phyloP scores from a whole-genome alignment of 1,139 yeast species.

The Candida glucosophila region DNA sequence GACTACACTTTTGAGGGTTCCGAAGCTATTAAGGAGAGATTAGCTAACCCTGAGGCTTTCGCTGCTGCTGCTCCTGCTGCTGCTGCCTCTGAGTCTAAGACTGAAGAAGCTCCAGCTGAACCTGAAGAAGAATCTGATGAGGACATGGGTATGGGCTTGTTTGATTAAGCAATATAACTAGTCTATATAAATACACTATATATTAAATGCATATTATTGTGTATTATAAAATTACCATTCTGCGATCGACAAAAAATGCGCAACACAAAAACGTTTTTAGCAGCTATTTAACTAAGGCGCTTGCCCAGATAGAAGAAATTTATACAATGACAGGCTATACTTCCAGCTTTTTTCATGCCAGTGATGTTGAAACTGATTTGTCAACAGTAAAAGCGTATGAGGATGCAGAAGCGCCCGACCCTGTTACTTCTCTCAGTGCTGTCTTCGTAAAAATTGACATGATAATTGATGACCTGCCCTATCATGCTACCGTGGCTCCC shows the following conservation, averaged over 20 bases:
- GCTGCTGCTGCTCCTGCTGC: conserved; percentile 98
- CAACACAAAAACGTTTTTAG: too few species aligned
- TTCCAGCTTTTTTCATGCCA: neutral
- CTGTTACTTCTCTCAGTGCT: conserved; percentile 10
- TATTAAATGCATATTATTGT: too few species aligned
- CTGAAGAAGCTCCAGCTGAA: conserved; percentile 58
- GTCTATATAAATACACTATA: conserved; percentile 1
- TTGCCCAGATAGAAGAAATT: conserved; percentile 1
- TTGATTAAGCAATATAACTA: conserved; percentile 57
- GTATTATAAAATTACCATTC: too few species aligned
- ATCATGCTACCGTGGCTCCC: conserved; percentile 2
- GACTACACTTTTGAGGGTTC: conserved; percentile 99
- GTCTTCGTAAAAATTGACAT: conserved; percentile 11
- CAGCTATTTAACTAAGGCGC: too few species aligned
- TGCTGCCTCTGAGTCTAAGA: conserved; percentile 78
- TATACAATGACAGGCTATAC: neutral
- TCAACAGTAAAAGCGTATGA: neutral
- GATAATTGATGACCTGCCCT: conserved; percentile 7
- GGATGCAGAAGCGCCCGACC: conserved; percentile 1
- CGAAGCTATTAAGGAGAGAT: conserved; percentile 97
- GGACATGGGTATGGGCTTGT: conserved; percentile 98
- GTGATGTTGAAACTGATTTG: neutral
- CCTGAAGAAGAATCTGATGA: conserved; percentile 67
- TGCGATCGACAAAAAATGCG: too few species aligned
- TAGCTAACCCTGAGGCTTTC: conserved; percentile 76